Base-by-base conservation (phyloP, 1,139 yeast genomes). In the Hyphopichia fennica region DNA sequence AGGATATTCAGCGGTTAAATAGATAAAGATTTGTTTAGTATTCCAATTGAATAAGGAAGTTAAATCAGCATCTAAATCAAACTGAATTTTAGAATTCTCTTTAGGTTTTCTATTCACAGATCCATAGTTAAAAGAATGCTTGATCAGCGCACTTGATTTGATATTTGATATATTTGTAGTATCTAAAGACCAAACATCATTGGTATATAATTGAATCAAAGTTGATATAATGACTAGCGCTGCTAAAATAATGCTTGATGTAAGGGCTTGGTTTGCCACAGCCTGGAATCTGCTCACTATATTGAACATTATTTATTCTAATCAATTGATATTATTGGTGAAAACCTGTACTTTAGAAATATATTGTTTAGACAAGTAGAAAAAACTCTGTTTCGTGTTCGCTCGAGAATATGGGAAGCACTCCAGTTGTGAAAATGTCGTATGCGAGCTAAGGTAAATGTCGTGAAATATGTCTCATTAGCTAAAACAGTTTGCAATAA, bases 21-120 rank as follows among this genome's bases (percentile, higher is more conserved):
- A 93, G 4, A 86, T 87, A 60, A 93, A 91, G 17, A 93, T 81
- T 63, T 93, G 99, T 58, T 93, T 93, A 11, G 99, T 93, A 65
- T 93, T 93, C 97, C 98, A 93, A 63, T 87, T 90, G 77, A 91
- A 91, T 43, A 93, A 72, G 1, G 90, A 82, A 1, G 86, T 62
- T 52, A 93, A 67, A 51, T 73, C 78, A 2, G 76, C 77, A 9
- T 80, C 80, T 44, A 93, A 68, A 59, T 89, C 96, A 57, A 91
- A 90, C 15, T 67, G 67, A 35, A 90, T 64, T 55, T 79, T 79
- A 43, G 86, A 77, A 59, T 90, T 90, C 56, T 93, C 97, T 66
- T 88, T 91, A 36, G 90, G 84, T 47, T 77, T 78, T 37, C 86
- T 80, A 46, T 77, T 76, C 3, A 67, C 65, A 2, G 95, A 82